Evolutionary conservation across 1,284 basidiomycete species (phyloP), one percentile per base, ranked within the genome.

Genomic region (Trichosporon sp.): DNA sequence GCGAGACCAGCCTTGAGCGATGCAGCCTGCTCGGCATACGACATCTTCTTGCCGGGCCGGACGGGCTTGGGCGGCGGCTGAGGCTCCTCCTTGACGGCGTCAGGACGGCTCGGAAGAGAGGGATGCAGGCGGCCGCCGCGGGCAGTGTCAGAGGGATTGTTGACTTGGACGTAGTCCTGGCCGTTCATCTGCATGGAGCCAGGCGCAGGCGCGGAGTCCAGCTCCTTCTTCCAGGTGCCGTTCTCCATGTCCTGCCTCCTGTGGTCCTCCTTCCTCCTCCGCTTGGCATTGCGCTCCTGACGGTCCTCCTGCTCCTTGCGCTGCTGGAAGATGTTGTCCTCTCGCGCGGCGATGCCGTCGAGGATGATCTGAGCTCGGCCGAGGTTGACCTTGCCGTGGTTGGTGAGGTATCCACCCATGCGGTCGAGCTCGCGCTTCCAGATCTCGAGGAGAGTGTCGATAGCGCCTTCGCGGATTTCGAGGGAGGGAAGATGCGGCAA

Each of bases 391-490:
- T 87, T 86, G 67, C 96, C 96, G 80, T 97, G 89, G 75, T 97
- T 90, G 65, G 95, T 95, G 72, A 99, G 76, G 82, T 97, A 99
- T 59, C 95, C 95, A 61, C 94, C 94, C 95, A 99, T 97, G 74
- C 88, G 86, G 13, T 91, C 88, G 44, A 99, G 83, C 77, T 95
- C 92, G 78, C 85, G 84, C 81, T 92, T 93, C 96, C 96, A 99
- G 64, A 99, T 97, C 79, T 86, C 89, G 74, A 99, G 83, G 65
- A 99, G 83, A 60, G 90, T 94, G 83, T 99, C 96, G 83, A 99
- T 97, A 31, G 95, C 96, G 63, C 95, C 96, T 83, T 99, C 96
- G 73, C 96, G 87, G 77, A 99, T 99, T 84, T 99, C 96, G 83
- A 99, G 87, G 65, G 90, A 92, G 23, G 96, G 96, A 66, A 99